Evolutionary conservation across 1,284 basidiomycete genomes (phyloP).

Genomic region (Ustilago cynodontis): DNA sequence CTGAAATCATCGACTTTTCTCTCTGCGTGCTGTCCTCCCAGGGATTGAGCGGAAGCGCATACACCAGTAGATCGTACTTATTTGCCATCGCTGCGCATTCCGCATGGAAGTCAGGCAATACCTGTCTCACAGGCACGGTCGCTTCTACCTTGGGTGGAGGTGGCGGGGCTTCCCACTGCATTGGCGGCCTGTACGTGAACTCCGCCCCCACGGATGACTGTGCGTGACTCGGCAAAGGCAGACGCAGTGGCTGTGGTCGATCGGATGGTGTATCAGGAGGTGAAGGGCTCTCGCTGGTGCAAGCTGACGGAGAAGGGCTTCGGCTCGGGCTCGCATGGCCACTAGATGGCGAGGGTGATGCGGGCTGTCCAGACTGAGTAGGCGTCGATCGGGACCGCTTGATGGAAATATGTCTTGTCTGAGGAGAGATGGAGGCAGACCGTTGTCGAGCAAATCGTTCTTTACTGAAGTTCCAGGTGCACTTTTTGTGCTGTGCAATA

Average conservation of each 20-base stretch:
- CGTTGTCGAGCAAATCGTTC: background rate
- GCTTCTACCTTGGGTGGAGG: background rate
- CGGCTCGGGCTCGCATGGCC: background rate
- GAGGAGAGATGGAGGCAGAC: conserved; percentile 13
- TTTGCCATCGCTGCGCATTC: conserved; percentile 23
- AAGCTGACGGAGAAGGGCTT: background rate
- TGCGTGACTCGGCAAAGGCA: background rate
- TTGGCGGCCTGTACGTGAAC: background rate
- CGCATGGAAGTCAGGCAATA: conserved; percentile 1
- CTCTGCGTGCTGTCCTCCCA: conserved; percentile 10
- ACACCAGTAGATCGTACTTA: conserved; percentile 23
- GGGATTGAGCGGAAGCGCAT: conserved; percentile 9
- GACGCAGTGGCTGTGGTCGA: background rate
- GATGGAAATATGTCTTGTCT: background rate
- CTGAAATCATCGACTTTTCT: background rate
- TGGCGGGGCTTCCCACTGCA: background rate
- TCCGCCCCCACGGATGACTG: background rate
- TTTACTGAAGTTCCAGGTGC: conserved; percentile 25
- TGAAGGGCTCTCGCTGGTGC: background rate
- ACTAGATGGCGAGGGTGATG: background rate
- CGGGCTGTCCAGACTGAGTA: background rate
- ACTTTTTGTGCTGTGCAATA: conserved; percentile 11
- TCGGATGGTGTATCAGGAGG: background rate
- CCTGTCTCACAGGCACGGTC: background rate
- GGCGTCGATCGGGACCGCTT: conserved; percentile 6